A percentile compares a stretch with the other conserved stretches of the same genome.
phyloP scores from a whole-genome alignment of 495 filamentous ascomycete genomes.

The Friedmanniomyces simplex region DNA sequence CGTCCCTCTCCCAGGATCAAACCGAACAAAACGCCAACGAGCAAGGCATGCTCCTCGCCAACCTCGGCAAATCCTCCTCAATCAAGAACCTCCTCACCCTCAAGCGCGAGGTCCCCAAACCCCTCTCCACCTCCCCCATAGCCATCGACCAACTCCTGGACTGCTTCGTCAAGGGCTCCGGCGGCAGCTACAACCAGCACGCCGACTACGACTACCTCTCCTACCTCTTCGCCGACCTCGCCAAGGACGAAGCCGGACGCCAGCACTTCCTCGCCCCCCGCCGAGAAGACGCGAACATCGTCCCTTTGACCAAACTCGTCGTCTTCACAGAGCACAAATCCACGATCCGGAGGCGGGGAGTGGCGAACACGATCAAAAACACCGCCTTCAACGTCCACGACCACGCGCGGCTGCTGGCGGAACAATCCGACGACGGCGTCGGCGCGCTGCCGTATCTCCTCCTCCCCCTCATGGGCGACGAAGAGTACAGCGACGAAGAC shows the following conservation, averaged over 20 bases:
- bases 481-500: constrained; percentile 55
- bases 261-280: constrained; percentile 64
- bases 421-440: constrained; percentile 45
- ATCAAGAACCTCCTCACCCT: constrained; percentile 55
- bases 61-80: constrained; percentile 68
- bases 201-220: constrained; percentile 86
- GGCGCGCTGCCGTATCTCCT: constrained; percentile 82
- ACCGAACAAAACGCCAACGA: constrained; percentile 72
- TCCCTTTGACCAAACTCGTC: constrained; percentile 75
- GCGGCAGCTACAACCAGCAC: constrained; percentile 69
- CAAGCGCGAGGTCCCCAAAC: constrained; percentile 49
- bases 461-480: constrained; percentile 52
- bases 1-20: constrained; percentile 34
- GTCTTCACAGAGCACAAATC: constrained; percentile 88
- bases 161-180: constrained; percentile 84
- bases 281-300: constrained; percentile 57
- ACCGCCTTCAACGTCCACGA: constrained; percentile 60
- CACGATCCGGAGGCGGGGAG: constrained; percentile 68
- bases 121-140: constrained; percentile 53
- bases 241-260: constrained; percentile 60
- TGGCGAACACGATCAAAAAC: constrained; percentile 89
- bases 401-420: constrained; percentile 53
- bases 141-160: constrained; percentile 88
- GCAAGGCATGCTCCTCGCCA: constrained; percentile 84
- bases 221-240: constrained; percentile 87